Evolutionary conservation across 78 protist genomes (phyloP), one percentile per base, ranked within the genome.

Genomic region (Guillardia theta): DNA sequence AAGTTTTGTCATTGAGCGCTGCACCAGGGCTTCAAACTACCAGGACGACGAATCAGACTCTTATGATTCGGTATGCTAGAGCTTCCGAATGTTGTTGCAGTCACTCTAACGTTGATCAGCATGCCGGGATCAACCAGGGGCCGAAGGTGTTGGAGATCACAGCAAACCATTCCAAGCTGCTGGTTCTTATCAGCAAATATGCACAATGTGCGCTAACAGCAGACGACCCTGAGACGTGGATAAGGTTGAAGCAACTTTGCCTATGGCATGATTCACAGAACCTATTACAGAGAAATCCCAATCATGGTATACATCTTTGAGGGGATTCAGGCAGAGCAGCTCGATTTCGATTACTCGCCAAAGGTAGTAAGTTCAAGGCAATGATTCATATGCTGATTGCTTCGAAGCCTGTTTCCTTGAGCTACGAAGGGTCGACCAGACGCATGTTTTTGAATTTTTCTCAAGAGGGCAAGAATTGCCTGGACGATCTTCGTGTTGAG

Each of bases 341-440:
- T 94, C 43, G 95, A 94, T 4, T 88, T 30, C n/a, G 95, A 94
- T n/a, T 94, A 94, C 78, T 92, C 95, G 70, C 70, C 70, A 1
- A 58, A 58, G 70, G n/a, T n/a, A n/a, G n/a, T n/a, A n/a, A n/a
- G n/a, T n/a, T n/a, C n/a, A n/a, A n/a, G n/a, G n/a, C n/a, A n/a
- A n/a, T n/a, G n/a, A n/a, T n/a, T n/a, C n/a, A n/a, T n/a, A n/a
- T n/a, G n/a, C n/a, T n/a, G n/a, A n/a, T n/a, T n/a, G n/a, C n/a
- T n/a, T n/a, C n/a, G n/a, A n/a, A n/a, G 4, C 95, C 95, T 15
- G 39, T 9, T 10, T 30, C 47, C n/a, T 22, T 37, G 27, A 24
- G 37, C 30, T 5, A 3, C 39, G 88, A 39, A 53, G 62, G 62
- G 33, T 21, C 18, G 33, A 53, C 62, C 33, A 12, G 62, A 53